Conservation (phyloP, 1,139 yeast species). For the Taiozyma sp. region DNA sequence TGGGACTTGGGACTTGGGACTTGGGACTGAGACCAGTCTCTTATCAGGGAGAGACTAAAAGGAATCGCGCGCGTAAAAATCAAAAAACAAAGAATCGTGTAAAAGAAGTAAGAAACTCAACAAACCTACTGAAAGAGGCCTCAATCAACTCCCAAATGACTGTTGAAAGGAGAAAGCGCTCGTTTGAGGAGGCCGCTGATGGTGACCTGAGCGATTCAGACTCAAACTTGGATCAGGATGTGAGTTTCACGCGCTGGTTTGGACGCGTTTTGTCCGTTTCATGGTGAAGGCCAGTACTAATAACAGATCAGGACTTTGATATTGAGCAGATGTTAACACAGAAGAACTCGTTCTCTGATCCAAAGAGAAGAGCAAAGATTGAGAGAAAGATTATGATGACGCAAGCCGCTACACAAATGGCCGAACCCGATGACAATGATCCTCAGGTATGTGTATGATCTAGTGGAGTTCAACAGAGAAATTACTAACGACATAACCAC, state of each 20-base stretch:
- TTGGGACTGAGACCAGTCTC: background rate
- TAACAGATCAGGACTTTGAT: constrained; percentile 8
- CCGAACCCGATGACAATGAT: background rate
- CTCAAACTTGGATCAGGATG: background rate
- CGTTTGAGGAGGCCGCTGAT: background rate
- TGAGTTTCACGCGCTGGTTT: background rate
- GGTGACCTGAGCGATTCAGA: background rate
- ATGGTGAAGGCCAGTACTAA: background rate
- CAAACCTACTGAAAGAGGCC: background rate
- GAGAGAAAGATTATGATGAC: constrained; percentile 6
- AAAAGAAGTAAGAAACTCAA: too few relatives aligned
- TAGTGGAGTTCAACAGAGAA: background rate
- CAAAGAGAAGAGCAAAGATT: constrained; percentile 9
- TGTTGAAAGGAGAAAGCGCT: background rate
- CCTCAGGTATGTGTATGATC: constrained; percentile 3
- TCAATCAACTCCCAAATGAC: background rate
- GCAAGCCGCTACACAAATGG: constrained; percentile 4
- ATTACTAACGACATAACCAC: background rate
- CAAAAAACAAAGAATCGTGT: background rate
- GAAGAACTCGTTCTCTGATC: constrained; percentile 4
- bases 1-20: background rate
- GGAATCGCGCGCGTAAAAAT: background rate
- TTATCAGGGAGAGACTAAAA: background rate
- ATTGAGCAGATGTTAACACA: constrained; percentile 18
- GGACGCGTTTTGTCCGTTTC: background rate